Conservation (phyloP, 2,329 filamentous ascomycete species). For the Dactylella cylindrospora region DNA sequence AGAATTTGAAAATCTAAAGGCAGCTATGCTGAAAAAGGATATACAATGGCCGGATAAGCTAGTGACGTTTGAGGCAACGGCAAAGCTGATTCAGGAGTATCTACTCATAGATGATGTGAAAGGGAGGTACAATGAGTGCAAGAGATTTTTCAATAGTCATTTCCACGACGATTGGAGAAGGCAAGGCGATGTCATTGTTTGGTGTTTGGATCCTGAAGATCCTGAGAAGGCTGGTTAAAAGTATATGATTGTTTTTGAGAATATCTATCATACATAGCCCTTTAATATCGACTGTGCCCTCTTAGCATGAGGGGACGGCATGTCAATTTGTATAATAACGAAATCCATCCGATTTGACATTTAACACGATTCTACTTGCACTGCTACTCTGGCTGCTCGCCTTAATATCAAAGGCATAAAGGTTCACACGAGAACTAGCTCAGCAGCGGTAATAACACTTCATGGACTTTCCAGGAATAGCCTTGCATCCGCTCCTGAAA, state of each 20-base stretch:
- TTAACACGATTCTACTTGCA: too few relatives aligned
- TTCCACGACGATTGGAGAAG: conserved; percentile 48
- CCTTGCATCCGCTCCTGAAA: background rate
- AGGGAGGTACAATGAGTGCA: conserved; percentile 38
- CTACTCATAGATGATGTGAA: conserved; percentile 13
- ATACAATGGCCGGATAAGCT: conserved; percentile 48
- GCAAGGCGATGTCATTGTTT: conserved; percentile 46
- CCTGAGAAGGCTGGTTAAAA: too few relatives aligned
- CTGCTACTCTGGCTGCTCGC: too few relatives aligned
- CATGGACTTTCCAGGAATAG: background rate
- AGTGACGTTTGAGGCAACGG: conserved; percentile 46
- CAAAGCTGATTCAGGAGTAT: conserved; percentile 20
- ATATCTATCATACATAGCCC: too few relatives aligned
- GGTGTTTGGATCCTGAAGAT: conserved; percentile 45
- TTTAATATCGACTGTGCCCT: too few relatives aligned
- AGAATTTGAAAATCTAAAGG: background rate
- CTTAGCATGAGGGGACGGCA: too few relatives aligned
- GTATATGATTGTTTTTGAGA: too few relatives aligned
- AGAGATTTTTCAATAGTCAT: conserved; percentile 48
- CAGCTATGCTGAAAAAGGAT: conserved; percentile 7
- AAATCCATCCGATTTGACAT: too few relatives aligned
- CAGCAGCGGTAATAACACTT: conserved; percentile 6
- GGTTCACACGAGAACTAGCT: too few relatives aligned
- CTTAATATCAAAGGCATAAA: too few relatives aligned
- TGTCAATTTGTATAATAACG: too few relatives aligned